Conservation (phyloP, 202 grass and related monocot species). For the Musa balbisiana region DNA sequence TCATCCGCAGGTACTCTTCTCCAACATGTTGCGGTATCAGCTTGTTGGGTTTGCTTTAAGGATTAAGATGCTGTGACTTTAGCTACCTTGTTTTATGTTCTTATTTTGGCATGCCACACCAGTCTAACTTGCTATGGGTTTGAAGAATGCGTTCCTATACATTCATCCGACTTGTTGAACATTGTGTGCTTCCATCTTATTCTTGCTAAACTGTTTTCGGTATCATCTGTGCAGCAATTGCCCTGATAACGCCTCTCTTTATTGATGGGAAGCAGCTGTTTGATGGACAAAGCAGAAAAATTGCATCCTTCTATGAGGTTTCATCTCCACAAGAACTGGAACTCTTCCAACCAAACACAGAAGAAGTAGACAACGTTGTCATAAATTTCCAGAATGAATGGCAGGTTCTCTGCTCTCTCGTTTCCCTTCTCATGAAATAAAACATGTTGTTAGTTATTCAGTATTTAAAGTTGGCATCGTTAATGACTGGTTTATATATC, state of each 20-base stretch:
- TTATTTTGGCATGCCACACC: background rate
- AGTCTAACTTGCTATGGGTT: background rate
- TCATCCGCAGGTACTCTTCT: background rate
- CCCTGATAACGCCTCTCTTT: slow-evolving; percentile 67
- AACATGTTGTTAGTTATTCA: background rate
- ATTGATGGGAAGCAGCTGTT: slow-evolving; percentile 47
- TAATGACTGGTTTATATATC: too few species aligned
- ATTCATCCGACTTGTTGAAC: too few species aligned
- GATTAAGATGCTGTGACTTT: too few species aligned
- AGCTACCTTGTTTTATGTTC: background rate
- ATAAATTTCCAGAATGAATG: slow-evolving; percentile 68
- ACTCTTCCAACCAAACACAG: slow-evolving; percentile 49
- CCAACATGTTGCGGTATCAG: background rate
- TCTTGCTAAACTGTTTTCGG: slow-evolving; percentile 2
- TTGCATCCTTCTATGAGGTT: slow-evolving; percentile 55
- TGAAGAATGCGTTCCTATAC: too few species aligned
- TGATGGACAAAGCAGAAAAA: slow-evolving; percentile 35
- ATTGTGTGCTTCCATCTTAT: background rate
- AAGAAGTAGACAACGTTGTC: slow-evolving; percentile 42
- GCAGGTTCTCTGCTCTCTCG: slow-evolving; percentile 48
- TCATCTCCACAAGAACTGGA: slow-evolving; percentile 60
- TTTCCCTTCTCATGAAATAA: background rate
- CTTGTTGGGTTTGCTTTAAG: background rate
- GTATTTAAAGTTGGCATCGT: background rate
- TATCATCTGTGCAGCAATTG: slow-evolving; percentile 44